Evolutionary conservation across 176 grass and related monocot species (phyloP), one percentile per base, ranked within the genome.

Genomic region (Miscanthus lutarioriparius): DNA sequence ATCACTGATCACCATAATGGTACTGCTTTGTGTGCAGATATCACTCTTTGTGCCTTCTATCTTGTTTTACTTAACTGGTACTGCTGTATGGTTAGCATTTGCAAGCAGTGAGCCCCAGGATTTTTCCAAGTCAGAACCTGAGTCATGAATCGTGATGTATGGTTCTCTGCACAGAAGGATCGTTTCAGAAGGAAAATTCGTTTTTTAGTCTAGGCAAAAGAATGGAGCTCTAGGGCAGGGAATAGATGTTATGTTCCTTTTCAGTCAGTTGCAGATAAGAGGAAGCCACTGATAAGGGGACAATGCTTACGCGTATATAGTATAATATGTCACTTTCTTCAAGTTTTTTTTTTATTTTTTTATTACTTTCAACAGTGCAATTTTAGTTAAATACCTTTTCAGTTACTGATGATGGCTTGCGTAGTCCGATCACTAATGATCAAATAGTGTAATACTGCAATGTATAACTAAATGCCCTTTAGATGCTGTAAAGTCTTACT

Each of bases 41-140:
- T 99, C 97, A 27, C 90, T 99, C 47, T 99, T 99, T 61, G 86
- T 39, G 8, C 97, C 93, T n/a, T 96, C 97, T 0, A 96, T 99
- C 78, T 96, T 99, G 86, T 99, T 99, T 80, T 99, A 99, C 84
- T 80, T 99, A 70, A 96, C 91, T 8, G 97, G 93, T 64, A 96
- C 93, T 33, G 90, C 51, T 64, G 86, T 99, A 62, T 99, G 93
- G 97, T 69, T 99, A 64, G 77, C 88, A 87, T 96, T 96, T 67
- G 88, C 90, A 68, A 99, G 91, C 81, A 99, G 93, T 79, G 72
- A 94, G 41, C 96, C 96, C 30, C 93, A 99, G 83, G 82, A 82
- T 35, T 96, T 99, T 73, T 82, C 81, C 20, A 45, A 91, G 43
- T 86, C 76, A 68, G 75, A 56, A 39, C 61, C 41, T 1, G 59